Base-by-base conservation (phyloP, 169 alveolate species). In the Eimeria brunetti region DNA sequence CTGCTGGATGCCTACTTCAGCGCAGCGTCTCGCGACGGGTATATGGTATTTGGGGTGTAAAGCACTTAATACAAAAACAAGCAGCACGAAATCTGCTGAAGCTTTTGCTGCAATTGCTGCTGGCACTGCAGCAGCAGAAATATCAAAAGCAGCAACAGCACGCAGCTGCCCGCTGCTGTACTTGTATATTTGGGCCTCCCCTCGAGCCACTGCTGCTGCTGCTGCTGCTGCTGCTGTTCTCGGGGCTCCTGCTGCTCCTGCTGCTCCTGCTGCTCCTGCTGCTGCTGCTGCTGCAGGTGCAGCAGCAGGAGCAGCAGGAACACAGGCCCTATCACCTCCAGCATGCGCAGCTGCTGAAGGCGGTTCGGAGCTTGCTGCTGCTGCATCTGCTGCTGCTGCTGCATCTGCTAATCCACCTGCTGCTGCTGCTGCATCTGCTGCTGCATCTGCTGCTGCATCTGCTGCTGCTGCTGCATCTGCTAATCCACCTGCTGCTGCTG, bases 31-130 rank as follows among this genome's bases (percentile, higher is more conserved):
- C 30, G 97, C 96, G 7, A 97, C 97, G 30, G 95, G 88, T 78
- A 88, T 94, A 95, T 97, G 98, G 78, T 97, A 95, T 90, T 98
- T 98, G 51, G 99, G 99, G 83, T 97, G 97, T 46, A 99, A 97
- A 41, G 99, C 99, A 73, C 99, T 97, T 49, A 99, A 93, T n/a
- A 97, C 99, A 95, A 99, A 99, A 75, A 99, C 94, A 71, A 98
- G 96, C 76, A 98, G 76, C 5, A 97, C 99, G 85, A 97, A 97
- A 90, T 99, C 99, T 81, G 98, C 98, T 36, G 97, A 86, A 24
- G 95, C 91, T 14, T 49, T n/a, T 0, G 85, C 53, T 60, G 94
- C 94, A 18, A 76, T 51, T 4, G 60, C 38, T 30, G 49, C 49
- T 8, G 95, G 80, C 33, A 89, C 88, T 14, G 41, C 86, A 3